Evolutionary conservation across 225 moss, liverwort and hornwort genomes (phyloP).

Genomic region (Ulota crispa): DNA sequence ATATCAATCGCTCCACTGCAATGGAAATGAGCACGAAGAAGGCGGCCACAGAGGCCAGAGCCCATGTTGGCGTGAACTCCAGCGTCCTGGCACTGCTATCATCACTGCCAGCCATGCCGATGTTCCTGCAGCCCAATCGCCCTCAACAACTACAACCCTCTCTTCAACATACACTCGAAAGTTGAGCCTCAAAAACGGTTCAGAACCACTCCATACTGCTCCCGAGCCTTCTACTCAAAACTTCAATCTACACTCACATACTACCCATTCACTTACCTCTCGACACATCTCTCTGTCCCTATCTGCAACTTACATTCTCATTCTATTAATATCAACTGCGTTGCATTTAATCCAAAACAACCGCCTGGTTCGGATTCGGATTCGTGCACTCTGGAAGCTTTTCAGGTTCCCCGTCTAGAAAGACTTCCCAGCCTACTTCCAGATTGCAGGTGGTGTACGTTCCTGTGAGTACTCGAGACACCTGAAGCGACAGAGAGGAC

Average conservation of each 20-base stretch:
- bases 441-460: neutral
- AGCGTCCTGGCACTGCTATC: slow-evolving; percentile 17
- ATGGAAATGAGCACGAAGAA: slow-evolving; percentile 47
- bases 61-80: slow-evolving; percentile 56
- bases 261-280: neutral
- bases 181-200: neutral
- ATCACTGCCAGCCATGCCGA: too few relatives aligned
- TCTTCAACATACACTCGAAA: neutral
- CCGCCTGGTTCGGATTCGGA: neutral
- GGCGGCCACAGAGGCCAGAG: slow-evolving; percentile 36
- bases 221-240: neutral
- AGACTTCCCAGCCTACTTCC: slow-evolving; percentile 14
- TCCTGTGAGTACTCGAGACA: neutral
- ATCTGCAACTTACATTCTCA: neutral
- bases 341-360: neutral
- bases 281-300: neutral
- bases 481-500: neutral
- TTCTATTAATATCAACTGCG: neutral
- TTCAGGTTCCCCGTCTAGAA: slow-evolving; percentile 4
- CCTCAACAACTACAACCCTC: too few relatives aligned
- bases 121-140: too few relatives aligned
- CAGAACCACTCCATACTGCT: neutral
- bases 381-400: slow-evolving; percentile 11
- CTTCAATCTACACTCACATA: neutral
- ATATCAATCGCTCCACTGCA: slow-evolving; percentile 36